A percentile compares a stretch with the other conserved stretches of the same genome.
phyloP scores from a whole-genome alignment of 768 basidiomycete genomes.

The Leccinum rimulosum region DNA sequence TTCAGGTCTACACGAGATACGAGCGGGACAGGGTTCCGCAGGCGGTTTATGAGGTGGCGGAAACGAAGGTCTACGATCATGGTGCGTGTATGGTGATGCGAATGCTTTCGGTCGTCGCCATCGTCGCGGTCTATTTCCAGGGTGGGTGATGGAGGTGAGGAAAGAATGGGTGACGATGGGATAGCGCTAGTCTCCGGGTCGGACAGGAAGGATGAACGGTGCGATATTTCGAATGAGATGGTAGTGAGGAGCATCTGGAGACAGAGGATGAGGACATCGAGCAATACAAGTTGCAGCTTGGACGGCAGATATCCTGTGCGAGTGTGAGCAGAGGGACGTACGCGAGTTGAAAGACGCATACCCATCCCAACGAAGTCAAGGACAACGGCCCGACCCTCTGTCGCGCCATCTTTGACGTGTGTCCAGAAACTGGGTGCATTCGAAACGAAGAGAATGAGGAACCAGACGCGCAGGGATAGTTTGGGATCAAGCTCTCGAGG shows the following conservation, averaged over 20 bases:
- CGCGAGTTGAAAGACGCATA: slow-evolving; percentile 33
- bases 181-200: slow-evolving; percentile 40
- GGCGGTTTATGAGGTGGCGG: slow-evolving; percentile 48
- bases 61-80: slow-evolving; percentile 67
- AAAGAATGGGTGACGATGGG: slow-evolving; percentile 24
- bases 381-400: slow-evolving; percentile 60
- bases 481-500: slow-evolving; percentile 65
- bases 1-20: slow-evolving; percentile 28
- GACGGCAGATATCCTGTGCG: slow-evolving; percentile 57
- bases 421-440: slow-evolving; percentile 61
- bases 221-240: slow-evolving; percentile 63
- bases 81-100: slow-evolving; percentile 31
- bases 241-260: slow-evolving; percentile 66
- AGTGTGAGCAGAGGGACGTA: slow-evolving; percentile 9
- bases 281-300: slow-evolving; percentile 57
- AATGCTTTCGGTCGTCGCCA: slow-evolving; percentile 18
- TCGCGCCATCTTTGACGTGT: slow-evolving; percentile 51
- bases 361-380: slow-evolving; percentile 81
- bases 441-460: slow-evolving; percentile 53
- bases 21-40: slow-evolving; percentile 53
- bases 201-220: slow-evolving; percentile 38
- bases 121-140: slow-evolving; percentile 22
- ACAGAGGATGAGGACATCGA: slow-evolving; percentile 66
- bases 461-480: slow-evolving; percentile 68
- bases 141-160: slow-evolving; percentile 23